phyloP scores from a whole-genome alignment of 2,329 filamentous ascomycete species.

The Nemania sp. region DNA sequence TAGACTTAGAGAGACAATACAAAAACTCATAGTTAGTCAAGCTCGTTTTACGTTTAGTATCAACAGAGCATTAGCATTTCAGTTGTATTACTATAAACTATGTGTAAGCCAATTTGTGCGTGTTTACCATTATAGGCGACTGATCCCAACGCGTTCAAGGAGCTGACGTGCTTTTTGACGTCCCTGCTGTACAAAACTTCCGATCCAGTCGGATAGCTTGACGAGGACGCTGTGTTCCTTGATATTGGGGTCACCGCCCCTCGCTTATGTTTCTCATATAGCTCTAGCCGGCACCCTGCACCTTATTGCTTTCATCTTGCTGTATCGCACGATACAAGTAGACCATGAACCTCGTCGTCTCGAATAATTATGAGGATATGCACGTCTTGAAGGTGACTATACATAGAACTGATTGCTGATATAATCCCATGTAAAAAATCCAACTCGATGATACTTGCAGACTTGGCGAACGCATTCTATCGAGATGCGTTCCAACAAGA shows the following conservation, averaged over 20 bases:
- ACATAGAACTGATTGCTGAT: too few relatives aligned
- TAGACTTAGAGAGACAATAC: conserved; percentile 36
- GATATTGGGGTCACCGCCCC: conserved; percentile 18
- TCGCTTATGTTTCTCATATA: not conserved
- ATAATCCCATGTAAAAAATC: conserved; percentile 1
- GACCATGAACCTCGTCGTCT: not conserved
- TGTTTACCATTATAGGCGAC: not conserved
- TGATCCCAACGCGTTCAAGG: not conserved
- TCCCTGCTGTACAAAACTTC: conserved; percentile 30
- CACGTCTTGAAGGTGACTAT: not conserved
- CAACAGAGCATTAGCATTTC: not conserved
- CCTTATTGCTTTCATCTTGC: too few relatives aligned
- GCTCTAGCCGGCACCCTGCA: too few relatives aligned
- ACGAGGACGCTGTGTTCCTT: conserved; percentile 28
- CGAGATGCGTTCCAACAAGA: conserved; percentile 19
- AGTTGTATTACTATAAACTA: not conserved
- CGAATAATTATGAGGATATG: not conserved
- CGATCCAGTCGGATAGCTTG: conserved; percentile 37
- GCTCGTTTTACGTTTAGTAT: conserved; percentile 20
- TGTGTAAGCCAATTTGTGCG: not conserved
- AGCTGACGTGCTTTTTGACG: conserved; percentile 11
- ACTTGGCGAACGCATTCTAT: conserved; percentile 23
- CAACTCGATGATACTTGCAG: conserved; percentile 29
- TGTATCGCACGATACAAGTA: not conserved
- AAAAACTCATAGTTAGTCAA: conserved; percentile 11